Percentiles rank a stretch among this genome's conserved stretches.
phyloP scores from a whole-genome alignment of 164 flowering plant species.

The Litsea cubeba region DNA sequence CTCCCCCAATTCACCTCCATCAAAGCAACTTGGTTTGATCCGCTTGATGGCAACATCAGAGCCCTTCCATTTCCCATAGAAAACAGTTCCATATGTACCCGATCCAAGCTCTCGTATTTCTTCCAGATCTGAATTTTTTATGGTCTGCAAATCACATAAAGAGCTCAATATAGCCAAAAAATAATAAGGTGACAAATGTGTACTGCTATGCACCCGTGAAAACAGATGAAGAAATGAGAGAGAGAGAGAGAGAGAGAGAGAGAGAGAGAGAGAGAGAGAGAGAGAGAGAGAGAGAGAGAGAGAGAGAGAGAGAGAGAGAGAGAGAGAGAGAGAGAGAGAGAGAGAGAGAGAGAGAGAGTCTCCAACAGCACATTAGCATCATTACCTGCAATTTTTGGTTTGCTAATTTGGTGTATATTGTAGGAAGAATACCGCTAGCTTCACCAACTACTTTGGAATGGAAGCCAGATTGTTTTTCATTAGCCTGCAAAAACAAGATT shows the following conservation, averaged over 20 bases:
- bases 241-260: not conserved
- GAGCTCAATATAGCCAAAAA: not conserved
- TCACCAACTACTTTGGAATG: slow-evolving; percentile 16
- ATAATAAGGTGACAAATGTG: not conserved
- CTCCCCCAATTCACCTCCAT: slow-evolving; percentile 19
- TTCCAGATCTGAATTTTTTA: slow-evolving; percentile 35
- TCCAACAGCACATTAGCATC: too few species aligned
- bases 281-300: not conserved
- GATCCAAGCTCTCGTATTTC: slow-evolving; percentile 31
- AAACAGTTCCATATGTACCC: slow-evolving; percentile 41
- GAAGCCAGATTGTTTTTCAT: not conserved
- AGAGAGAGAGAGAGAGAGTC: not conserved
- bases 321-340: not conserved
- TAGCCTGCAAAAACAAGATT: slow-evolving; percentile 16
- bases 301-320: not conserved
- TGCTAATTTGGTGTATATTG: slow-evolving; percentile 17
- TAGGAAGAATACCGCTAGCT: slow-evolving; percentile 9
- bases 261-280: not conserved
- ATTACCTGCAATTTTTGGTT: slow-evolving; percentile 29
- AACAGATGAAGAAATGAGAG: not conserved
- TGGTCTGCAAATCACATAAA: slow-evolving; percentile 20
- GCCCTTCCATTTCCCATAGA: slow-evolving; percentile 45
- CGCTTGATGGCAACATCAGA: slow-evolving; percentile 42
- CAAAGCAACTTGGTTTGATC: slow-evolving; percentile 33
- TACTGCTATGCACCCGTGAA: too few species aligned